Evolutionary conservation across 2,329 filamentous ascomycete species (phyloP).

Genomic region (Domatiomyces catenatus): DNA sequence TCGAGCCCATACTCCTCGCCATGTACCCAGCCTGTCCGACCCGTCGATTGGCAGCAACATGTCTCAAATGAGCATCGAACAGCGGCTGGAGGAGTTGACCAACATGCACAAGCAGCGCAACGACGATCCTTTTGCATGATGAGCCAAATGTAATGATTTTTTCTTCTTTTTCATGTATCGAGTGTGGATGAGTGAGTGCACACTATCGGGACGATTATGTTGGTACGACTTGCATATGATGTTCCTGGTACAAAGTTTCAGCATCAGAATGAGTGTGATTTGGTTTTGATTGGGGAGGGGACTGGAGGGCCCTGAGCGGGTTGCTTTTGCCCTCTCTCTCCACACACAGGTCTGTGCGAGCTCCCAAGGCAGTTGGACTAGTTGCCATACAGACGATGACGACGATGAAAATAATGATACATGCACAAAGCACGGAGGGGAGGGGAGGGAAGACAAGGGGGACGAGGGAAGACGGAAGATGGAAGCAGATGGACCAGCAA

Average conservation of each 20-base stretch:
- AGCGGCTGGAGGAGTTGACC: conserved; percentile 12
- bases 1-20: conserved; percentile 23
- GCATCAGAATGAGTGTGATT: background rate
- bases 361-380: background rate
- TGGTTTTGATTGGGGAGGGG: background rate
- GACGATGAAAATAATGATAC: background rate
- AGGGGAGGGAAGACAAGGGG: no score
- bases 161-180: background rate
- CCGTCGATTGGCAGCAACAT: conserved; percentile 24
- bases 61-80: conserved; percentile 12
- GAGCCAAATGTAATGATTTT: background rate
- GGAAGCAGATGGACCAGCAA: background rate
- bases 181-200: background rate
- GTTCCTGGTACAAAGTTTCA: background rate
- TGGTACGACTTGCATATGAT: background rate
- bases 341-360: background rate
- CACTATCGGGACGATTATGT: background rate
- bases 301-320: no score
- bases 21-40: conserved; percentile 30
- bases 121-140: conserved; percentile 11
- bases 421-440: background rate
- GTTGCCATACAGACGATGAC: background rate
- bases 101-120: conserved; percentile 8
- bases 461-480: no score
- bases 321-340: background rate